These are phyloP conservation scores for Tothia fuscella DNA, from an alignment of 2,329 filamentous ascomycete genomes.

Conservation along the genomic window DNA sequence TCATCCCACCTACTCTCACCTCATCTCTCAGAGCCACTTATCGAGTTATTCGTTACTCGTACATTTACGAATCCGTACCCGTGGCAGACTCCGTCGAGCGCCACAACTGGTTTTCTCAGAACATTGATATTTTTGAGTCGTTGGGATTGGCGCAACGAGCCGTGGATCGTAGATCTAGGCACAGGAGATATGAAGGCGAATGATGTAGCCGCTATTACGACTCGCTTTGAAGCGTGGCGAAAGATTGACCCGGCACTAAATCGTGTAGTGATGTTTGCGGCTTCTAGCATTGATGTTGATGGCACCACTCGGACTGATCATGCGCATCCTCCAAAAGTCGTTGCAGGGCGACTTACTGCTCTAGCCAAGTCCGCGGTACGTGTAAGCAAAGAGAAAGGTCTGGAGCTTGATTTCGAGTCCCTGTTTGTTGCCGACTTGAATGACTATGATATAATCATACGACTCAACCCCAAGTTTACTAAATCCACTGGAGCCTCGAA, in stretches of 20 bases:
- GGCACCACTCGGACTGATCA: slow-evolving; percentile 72
- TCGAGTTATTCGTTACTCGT: slow-evolving; percentile 70
- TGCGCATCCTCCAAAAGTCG: slow-evolving; percentile 60
- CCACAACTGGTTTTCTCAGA: slow-evolving; percentile 68
- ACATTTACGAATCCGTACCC: slow-evolving; percentile 74
- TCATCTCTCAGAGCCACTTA: slow-evolving; percentile 63
- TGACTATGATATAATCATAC: slow-evolving; percentile 81
- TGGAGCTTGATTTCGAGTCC: slow-evolving; percentile 32
- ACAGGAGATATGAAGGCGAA: slow-evolving; percentile 39
- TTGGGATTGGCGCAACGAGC: slow-evolving; percentile 86
- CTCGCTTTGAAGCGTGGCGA: slow-evolving; percentile 71
- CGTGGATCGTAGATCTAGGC: slow-evolving; percentile 63
- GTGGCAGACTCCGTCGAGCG: slow-evolving; percentile 64
- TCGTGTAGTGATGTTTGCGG: slow-evolving; percentile 66
- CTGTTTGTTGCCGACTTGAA: slow-evolving; percentile 62
- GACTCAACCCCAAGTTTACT: slow-evolving; percentile 41
- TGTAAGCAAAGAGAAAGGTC: slow-evolving; percentile 37
- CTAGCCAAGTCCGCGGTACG: slow-evolving; percentile 62
- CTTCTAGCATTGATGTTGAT: slow-evolving; percentile 63
- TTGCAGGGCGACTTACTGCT: slow-evolving; percentile 70
- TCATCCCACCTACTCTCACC: slow-evolving; percentile 63
- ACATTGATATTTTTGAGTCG: slow-evolving; percentile 66
- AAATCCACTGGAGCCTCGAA: neutral
- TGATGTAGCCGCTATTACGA: slow-evolving; percentile 51
- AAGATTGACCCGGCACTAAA: slow-evolving; percentile 85